Base-by-base conservation (phyloP, 192 early-diverging fungal species). In the Chytriomyces hyalinus region DNA sequence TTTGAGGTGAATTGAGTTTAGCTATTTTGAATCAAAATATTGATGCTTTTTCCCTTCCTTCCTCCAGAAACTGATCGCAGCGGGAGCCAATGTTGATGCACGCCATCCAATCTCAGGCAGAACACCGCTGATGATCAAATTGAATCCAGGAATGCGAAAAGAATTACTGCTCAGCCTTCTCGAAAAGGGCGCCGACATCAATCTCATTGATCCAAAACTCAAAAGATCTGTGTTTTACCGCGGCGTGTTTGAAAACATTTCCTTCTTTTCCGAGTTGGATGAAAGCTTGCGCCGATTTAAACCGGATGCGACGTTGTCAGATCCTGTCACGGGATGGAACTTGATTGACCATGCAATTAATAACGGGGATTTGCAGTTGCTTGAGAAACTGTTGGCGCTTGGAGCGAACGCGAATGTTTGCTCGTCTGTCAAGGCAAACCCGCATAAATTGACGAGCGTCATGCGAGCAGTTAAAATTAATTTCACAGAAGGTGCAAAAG, bases 331-430 rank as follows among this genome's bases (percentile, higher is more conserved):
- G 4, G 79, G 82, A 0, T 80, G 65, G 50, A 84, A 84, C 6
- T 74, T 80, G 26, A 49, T 88, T 10, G 87, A 87, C 73, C 63
- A 80, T 65, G 86, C 85, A 0, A 86, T 88, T 50, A 48, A 65
- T 8, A 20, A 78, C 20, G 59, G 24, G 15, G 76, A 88, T 53
- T 26, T 59, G 0, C 49, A 48, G 2, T 22, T 82, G 44, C 60
- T 88, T 17, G 67, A 83, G 78, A 75, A 74, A 45, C 70, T 87
- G 15, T 67, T 87, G 26, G 61, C 69, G 24, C 20, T 76, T 5
- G 73, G 70, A n/a, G 86, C 81, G 0, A 63, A 88, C 43, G 53
- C 20, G 15, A 88, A 88, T 76, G 43, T 80, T 53, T 46, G 73
- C 22, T 69, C 84, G 67, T 28, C 76, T 71, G 24, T 62, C 24